Evolutionary conservation across 1,284 basidiomycete genomes (phyloP).

Genomic region (Microbotryomycetes sp.): DNA sequence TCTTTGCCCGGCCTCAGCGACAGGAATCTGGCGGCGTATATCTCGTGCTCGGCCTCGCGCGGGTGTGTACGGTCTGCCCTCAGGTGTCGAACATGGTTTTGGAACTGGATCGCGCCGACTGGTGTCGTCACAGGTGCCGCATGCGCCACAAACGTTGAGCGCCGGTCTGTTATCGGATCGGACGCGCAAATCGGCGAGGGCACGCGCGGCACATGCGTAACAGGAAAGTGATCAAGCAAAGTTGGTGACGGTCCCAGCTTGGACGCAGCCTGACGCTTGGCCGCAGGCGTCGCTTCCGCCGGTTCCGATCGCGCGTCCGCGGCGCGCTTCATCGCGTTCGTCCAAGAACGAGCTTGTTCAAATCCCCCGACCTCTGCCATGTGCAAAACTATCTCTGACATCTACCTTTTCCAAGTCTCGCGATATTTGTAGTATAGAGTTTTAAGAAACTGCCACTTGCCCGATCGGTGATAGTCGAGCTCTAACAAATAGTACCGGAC

Average conservation of each 20-base stretch:
- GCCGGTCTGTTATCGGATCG: conserved; percentile 25
- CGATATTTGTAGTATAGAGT: no score
- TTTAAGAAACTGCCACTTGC: no score
- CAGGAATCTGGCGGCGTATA: conserved; percentile 68
- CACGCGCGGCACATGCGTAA: not conserved
- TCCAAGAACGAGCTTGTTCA: no score
- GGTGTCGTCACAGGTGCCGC: conserved; percentile 8
- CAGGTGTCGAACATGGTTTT: conserved; percentile 7
- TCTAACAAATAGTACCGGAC: no score
- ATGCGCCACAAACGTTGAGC: conserved; percentile 23
- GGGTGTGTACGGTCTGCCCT: conserved; percentile 7
- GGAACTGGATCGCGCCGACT: conserved; percentile 3
- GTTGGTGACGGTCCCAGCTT: not conserved
- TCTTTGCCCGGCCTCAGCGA: conserved; percentile 56
- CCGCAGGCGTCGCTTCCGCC: not conserved
- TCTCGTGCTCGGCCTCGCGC: conserved; percentile 54
- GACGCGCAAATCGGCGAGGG: conserved; percentile 12
- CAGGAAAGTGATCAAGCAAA: not conserved
- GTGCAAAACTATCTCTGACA: no score
- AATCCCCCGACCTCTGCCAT: no score
- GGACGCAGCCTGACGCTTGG: not conserved
- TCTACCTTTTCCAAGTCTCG: no score
- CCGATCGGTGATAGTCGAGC: no score
- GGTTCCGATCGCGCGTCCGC: no score
- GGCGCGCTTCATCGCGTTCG: not conserved